Percentiles rank a stretch among this genome's conserved stretches.
Conservation (phyloP, 331 rosid genomes). For the Stylosanthes scabra region DNA sequence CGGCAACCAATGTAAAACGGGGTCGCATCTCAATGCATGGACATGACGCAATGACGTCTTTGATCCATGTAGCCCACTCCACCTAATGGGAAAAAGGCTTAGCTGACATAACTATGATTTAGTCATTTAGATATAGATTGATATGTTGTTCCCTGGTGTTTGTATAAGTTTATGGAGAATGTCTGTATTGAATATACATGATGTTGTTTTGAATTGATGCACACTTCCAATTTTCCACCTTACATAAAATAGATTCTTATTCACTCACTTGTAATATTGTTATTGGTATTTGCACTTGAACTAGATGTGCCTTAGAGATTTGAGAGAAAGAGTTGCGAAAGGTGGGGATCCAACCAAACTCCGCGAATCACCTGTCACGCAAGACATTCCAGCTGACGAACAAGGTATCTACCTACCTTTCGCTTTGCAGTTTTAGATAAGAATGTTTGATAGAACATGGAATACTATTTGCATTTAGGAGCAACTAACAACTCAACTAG, state of each 20-base stretch:
- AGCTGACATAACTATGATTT: too few species aligned
- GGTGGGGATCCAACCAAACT: slow-evolving; percentile 91
- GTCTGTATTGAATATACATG: slow-evolving; percentile 18
- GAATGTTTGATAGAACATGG: background rate
- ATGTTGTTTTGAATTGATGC: slow-evolving; percentile 15
- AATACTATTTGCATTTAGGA: slow-evolving; percentile 15
- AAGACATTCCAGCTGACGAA: slow-evolving; percentile 48
- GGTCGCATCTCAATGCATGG: too few species aligned
- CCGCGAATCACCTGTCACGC: slow-evolving; percentile 54
- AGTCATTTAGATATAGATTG: too few species aligned
- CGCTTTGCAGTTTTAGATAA: slow-evolving; percentile 3
- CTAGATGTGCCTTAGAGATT: slow-evolving; percentile 74
- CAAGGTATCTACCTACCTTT: slow-evolving; percentile 56
- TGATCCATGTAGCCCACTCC: too few species aligned
- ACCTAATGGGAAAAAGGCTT: too few species aligned
- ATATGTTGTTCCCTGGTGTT: too few species aligned
- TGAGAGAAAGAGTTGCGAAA: slow-evolving; percentile 89
- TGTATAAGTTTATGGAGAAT: background rate
- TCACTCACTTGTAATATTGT: background rate
- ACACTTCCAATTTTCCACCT: slow-evolving; percentile 1
- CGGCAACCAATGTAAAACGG: too few species aligned
- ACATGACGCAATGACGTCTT: too few species aligned
- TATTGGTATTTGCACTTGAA: background rate
- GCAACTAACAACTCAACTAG: slow-evolving; percentile 21
- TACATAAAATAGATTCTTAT: background rate